These are phyloP conservation scores for Aspergillus costaricaensis DNA, from an alignment of 2,329 filamentous ascomycete species.

Conservation along the genomic window DNA sequence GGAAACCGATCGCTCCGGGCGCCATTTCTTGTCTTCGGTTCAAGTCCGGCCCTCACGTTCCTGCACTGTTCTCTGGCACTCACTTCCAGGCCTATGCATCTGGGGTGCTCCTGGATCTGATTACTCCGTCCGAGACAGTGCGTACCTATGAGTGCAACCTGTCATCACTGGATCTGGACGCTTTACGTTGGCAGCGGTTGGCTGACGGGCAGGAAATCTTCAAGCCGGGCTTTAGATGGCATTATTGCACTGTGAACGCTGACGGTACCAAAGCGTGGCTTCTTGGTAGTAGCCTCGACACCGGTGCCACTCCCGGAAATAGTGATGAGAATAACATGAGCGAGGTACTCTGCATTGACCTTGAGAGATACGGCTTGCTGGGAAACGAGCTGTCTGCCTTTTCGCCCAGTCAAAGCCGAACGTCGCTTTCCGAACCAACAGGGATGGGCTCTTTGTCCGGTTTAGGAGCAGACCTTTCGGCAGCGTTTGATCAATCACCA, in stretches of 20 bases:
- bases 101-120: slow-evolving; percentile 87
- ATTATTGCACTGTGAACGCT: slow-evolving; percentile 95
- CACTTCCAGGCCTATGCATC: slow-evolving; percentile 97
- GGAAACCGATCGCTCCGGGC: slow-evolving; percentile 68
- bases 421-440: slow-evolving; percentile 57
- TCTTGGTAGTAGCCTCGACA: slow-evolving; percentile 83
- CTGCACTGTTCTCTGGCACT: slow-evolving; percentile 83
- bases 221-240: slow-evolving; percentile 89
- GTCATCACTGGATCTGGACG: slow-evolving; percentile 82
- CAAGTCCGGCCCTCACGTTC: slow-evolving; percentile 79
- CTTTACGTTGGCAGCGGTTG: slow-evolving; percentile 89
- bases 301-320: slow-evolving; percentile 64
- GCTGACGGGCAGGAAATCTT: slow-evolving; percentile 95
- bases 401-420: slow-evolving; percentile 49
- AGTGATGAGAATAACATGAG: slow-evolving; percentile 89
- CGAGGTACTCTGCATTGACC: slow-evolving; percentile 90
- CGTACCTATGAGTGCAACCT: slow-evolving; percentile 85
- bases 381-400: slow-evolving; percentile 71
- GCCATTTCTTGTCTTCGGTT: slow-evolving; percentile 90
- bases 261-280: slow-evolving; percentile 96
- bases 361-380: slow-evolving; percentile 86
- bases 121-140: slow-evolving; percentile 87
- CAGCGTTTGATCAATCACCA: slow-evolving; percentile 81
- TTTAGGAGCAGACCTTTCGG: slow-evolving; percentile 83
- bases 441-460: slow-evolving; percentile 55